Evolutionary conservation across 257 asterid species (phyloP).

Genomic region (Capsicum rhomboideum): DNA sequence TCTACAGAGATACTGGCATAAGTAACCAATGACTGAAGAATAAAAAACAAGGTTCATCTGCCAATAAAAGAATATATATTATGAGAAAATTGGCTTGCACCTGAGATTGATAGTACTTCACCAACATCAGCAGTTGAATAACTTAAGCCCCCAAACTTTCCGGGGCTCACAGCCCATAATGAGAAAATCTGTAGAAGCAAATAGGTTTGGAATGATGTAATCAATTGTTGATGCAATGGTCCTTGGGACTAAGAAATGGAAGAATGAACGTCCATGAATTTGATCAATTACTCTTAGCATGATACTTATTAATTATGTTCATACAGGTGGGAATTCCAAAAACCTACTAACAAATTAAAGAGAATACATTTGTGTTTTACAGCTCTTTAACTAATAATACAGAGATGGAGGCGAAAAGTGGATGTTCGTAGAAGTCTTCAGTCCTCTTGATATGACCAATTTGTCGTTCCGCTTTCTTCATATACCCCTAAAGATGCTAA

Average conservation of each 20-base stretch:
- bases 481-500: neutral
- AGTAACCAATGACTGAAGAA: neutral
- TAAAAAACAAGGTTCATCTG: no score
- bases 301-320: neutral
- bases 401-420: neutral
- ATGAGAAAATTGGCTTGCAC: slow-evolving; percentile 15
- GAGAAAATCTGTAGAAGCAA: slow-evolving; percentile 56
- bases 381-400: neutral
- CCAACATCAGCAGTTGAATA: slow-evolving; percentile 63
- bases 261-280: neutral
- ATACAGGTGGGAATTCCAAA: neutral
- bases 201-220: neutral
- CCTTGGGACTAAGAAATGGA: neutral
- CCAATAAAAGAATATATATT: neutral
- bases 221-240: neutral
- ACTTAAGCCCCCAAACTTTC: slow-evolving; percentile 62
- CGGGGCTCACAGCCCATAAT: slow-evolving; percentile 85
- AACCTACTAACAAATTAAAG: neutral
- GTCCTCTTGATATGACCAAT: neutral
- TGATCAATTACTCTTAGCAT: neutral
- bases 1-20: neutral
- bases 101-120: slow-evolving; percentile 65
- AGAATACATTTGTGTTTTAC: neutral
- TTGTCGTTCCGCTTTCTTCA: neutral
- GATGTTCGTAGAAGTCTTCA: neutral